Conservation (phyloP, 768 basidiomycete genomes). For the Imleria badia region DNA sequence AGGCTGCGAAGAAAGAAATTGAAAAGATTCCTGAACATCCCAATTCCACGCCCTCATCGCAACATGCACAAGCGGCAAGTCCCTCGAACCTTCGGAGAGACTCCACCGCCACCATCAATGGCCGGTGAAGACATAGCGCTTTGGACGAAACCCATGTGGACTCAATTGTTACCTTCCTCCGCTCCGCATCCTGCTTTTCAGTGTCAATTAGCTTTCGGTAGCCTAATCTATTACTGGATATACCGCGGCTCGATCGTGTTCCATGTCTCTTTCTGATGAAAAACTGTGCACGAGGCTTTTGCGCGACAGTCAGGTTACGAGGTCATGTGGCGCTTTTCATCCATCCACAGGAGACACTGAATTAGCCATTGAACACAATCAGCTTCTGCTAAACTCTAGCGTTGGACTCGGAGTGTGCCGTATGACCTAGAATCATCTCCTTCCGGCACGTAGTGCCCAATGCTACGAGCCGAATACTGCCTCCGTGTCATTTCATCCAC, state of each 20-base stretch:
- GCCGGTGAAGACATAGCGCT: slow-evolving; percentile 37
- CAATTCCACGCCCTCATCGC: slow-evolving; percentile 56
- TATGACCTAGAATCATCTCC: neutral
- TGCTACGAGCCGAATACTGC: neutral
- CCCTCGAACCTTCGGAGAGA: slow-evolving; percentile 53
- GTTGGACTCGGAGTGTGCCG: slow-evolving; percentile 2
- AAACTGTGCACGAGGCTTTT: slow-evolving; percentile 10
- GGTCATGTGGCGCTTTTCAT: slow-evolving; percentile 1
- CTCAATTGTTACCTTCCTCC: slow-evolving; percentile 6
- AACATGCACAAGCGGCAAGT: slow-evolving; percentile 34
- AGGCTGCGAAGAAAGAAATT: slow-evolving; percentile 91
- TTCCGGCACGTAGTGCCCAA: neutral
- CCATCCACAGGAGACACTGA: neutral
- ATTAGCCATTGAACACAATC: slow-evolving; percentile 12
- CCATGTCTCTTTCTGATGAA: slow-evolving; percentile 9
- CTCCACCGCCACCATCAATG: slow-evolving; percentile 71
- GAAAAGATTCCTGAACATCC: slow-evolving; percentile 90
- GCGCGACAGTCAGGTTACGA: neutral
- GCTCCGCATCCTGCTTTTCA: slow-evolving; percentile 8
- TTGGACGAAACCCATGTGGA: slow-evolving; percentile 12
- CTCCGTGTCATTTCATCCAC: neutral
- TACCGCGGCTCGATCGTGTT: slow-evolving; percentile 14
- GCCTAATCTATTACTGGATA: slow-evolving; percentile 25
- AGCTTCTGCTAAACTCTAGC: slow-evolving; percentile 2
- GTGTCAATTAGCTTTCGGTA: slow-evolving; percentile 13